phyloP scores from a whole-genome alignment of 2,329 filamentous ascomycete species.

The Boeremia exigua region DNA sequence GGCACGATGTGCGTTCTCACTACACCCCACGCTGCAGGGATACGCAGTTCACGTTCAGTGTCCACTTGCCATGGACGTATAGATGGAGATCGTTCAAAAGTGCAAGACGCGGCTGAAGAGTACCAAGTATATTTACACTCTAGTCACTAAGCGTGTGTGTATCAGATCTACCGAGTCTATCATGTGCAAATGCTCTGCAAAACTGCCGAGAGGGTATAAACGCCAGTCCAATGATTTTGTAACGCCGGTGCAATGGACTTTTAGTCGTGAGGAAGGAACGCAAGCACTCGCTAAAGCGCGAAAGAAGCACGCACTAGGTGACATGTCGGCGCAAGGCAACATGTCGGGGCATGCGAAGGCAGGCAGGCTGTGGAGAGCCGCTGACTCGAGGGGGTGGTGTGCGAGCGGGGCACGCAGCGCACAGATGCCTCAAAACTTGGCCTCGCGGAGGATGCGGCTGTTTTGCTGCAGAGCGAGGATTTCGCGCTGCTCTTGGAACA shows the following conservation, averaged over 20 bases:
- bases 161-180: conserved; percentile 15
- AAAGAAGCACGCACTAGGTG: conserved; percentile 5
- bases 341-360: neutral
- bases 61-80: no score
- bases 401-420: neutral
- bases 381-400: neutral
- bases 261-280: conserved; percentile 2
- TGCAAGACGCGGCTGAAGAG: neutral
- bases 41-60: no score
- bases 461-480: conserved; percentile 56
- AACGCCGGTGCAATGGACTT: conserved; percentile 18
- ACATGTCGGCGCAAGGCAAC: neutral
- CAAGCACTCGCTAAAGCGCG: conserved; percentile 12
- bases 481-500: conserved; percentile 88
- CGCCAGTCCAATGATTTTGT: conserved; percentile 12
- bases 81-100: no score
- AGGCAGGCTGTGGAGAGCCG: neutral
- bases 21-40: no score
- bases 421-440: conserved; percentile 34
- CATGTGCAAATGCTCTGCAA: conserved; percentile 5
- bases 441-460: conserved; percentile 39
- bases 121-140: conserved; percentile 5
- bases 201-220: conserved; percentile 13
- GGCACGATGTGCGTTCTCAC: no score
- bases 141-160: conserved; percentile 7